phyloP scores from a whole-genome alignment of 352 stramenopile genomes.

The Pseudoperonospora humuli region DNA sequence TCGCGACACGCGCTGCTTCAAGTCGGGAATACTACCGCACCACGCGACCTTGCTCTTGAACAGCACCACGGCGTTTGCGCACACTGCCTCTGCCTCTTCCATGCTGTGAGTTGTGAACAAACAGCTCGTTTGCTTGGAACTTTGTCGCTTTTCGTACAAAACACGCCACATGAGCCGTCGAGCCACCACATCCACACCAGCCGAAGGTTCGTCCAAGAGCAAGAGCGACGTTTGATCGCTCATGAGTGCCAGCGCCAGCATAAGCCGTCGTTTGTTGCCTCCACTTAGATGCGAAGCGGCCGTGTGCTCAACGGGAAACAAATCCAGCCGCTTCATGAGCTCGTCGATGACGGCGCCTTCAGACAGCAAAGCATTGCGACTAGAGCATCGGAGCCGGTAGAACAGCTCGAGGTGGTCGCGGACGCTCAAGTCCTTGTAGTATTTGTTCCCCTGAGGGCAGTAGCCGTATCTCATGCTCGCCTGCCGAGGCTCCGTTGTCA shows the following conservation, averaged over 20 bases:
- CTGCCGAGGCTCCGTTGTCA: conserved; percentile 42
- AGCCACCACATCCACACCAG: conserved; percentile 73
- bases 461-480: conserved; percentile 57
- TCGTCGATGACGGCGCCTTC: conserved; percentile 29
- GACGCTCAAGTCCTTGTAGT: conserved; percentile 63
- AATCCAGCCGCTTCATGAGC: conserved; percentile 45
- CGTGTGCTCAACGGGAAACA: conserved; percentile 55
- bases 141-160: conserved; percentile 49
- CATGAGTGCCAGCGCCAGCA: conserved; percentile 66
- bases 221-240: conserved; percentile 57
- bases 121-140: conserved; percentile 42
- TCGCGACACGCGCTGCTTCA: conserved; percentile 62
- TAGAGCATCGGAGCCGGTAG: conserved; percentile 41
- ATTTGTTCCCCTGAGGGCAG: conserved; percentile 73
- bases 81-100: conserved; percentile 79
- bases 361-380: conserved; percentile 9
- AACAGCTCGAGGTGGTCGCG: conserved; percentile 73
- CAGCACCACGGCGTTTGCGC: conserved; percentile 73
- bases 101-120: conserved; percentile 84
- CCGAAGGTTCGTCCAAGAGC: conserved; percentile 75
- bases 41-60: conserved; percentile 67
- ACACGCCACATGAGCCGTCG: conserved; percentile 76
- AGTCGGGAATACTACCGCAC: conserved; percentile 65
- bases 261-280: conserved; percentile 74
- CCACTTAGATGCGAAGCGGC: conserved; percentile 57